phyloP scores from a whole-genome alignment of 2,329 filamentous ascomycete species.

The Fusarium gaditjirri region DNA sequence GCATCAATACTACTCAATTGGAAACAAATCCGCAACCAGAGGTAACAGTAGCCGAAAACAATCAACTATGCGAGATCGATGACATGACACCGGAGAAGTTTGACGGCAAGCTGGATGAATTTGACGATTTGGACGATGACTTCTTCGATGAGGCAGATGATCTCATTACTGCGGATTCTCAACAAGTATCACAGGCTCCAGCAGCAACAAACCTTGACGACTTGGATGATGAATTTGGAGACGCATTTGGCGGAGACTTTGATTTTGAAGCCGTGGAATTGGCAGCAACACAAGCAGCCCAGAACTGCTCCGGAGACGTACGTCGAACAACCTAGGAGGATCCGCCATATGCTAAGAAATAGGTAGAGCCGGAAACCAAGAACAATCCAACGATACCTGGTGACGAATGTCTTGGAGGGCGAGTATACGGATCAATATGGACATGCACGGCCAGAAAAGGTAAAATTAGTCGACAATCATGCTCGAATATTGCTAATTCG shows the following conservation, averaged over 20 bases:
- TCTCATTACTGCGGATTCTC: constrained; percentile 38
- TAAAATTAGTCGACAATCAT: constrained; percentile 52
- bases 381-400: constrained; percentile 87
- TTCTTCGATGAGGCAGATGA: constrained; percentile 60
- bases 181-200: constrained; percentile 27
- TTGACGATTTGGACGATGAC: constrained; percentile 74
- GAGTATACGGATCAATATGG: constrained; percentile 74
- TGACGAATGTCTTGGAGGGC: constrained; percentile 77
- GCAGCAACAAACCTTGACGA: not conserved
- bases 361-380: constrained; percentile 74
- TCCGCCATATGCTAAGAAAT: constrained; percentile 68
- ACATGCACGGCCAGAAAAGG: constrained; percentile 75
- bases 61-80: constrained; percentile 65
- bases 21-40: constrained; percentile 22
- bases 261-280: constrained; percentile 83
- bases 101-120: constrained; percentile 68
- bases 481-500: constrained; percentile 27
- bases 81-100: constrained; percentile 66
- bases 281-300: constrained; percentile 74
- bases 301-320: constrained; percentile 52
- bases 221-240: constrained; percentile 50
- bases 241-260: constrained; percentile 72
- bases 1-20: constrained; percentile 47
- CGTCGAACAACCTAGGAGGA: constrained; percentile 45
- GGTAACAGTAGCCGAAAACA: not conserved